Conservation (phyloP, 805 yeast species). For the Yarrowia osloensis region DNA sequence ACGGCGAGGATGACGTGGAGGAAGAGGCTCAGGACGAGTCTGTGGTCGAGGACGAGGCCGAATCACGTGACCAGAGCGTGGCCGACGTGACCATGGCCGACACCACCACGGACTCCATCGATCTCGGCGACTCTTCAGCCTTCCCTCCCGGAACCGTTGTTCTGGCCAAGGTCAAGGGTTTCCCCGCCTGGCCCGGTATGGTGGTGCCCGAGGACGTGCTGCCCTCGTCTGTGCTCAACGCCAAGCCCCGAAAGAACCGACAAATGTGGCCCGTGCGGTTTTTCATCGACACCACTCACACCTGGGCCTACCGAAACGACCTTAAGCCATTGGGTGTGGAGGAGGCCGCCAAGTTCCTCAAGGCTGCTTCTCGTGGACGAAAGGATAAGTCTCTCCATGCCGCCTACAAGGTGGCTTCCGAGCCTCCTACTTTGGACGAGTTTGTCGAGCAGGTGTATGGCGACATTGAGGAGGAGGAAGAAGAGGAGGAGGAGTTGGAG, state of each 20-base stretch:
- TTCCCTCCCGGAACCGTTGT: conserved; percentile 58
- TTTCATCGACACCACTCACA: conserved; percentile 70
- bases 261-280: conserved; percentile 58
- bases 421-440: conserved; percentile 53
- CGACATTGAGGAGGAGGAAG: conserved; percentile 40
- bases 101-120: background rate
- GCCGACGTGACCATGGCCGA: conserved; percentile 1
- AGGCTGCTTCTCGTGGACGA: conserved; percentile 41
- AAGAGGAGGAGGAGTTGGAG: conserved; percentile 40
- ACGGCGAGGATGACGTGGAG: no score
- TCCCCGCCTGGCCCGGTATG: conserved; percentile 91
- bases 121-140: conserved; percentile 16
- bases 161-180: conserved; percentile 81
- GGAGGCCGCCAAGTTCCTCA: conserved; percentile 48
- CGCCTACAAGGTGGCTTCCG: conserved; percentile 58
- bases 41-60: background rate
- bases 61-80: background rate
- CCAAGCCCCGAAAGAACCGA: conserved; percentile 50
- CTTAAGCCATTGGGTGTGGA: conserved; percentile 50
- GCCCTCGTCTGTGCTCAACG: conserved; percentile 36
- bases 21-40: no score
- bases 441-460: conserved; percentile 47
- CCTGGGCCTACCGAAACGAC: conserved; percentile 62
- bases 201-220: conserved; percentile 40
- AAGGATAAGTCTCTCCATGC: conserved; percentile 49